Evolutionary conservation across 495 filamentous ascomycete genomes (phyloP), one percentile per base, ranked within the genome.

Genomic region (Aspergillus olivimuriae): DNA sequence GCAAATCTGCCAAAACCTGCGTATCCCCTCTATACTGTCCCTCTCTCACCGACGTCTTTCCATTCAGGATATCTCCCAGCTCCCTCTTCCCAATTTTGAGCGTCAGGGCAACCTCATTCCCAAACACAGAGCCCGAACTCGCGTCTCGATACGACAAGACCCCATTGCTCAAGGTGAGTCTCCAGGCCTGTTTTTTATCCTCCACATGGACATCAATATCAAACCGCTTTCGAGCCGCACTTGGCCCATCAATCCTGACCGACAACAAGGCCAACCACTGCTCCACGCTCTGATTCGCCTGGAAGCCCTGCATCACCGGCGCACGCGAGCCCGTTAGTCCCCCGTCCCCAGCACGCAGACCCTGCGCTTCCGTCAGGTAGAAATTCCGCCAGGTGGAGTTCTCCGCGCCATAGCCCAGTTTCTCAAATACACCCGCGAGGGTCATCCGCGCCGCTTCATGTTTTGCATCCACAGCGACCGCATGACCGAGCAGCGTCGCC

Each of bases 361-460:
- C 53, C 44, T 40, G 36, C 14, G 56, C 56, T 7, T 36, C 44
- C 4, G 47, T 43, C 4, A 60, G 47, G 17, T 56, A 60, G 28
- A 60, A 54, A 35, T 56, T 54, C 1, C 53, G 21, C 53, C 53
- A 60, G 0, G 52, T 56, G 2, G 35, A 47, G 39, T 52, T 60
- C 30, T 48, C 47, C 14, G 43, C 33, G 1, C 60, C 60, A 18
- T 46, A 55, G 4, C 61, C 62, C 2, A 63, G 44, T 12, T 52
- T 26, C 26, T 48, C 44, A 33, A 52, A 58, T 0, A 58, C 55
- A 0, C 22, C 34, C 2, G 43, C 46, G 4, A 59, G 47, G 6
- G 22, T 6, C 2, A 11, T 30, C 12, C 43, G 34, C 1, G 45
- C 34, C 14, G 30, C 19, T 8, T 12, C 3, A 19, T 49, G 22